Evolutionary conservation across 2,329 filamentous ascomycete genomes (phyloP), one percentile per base, ranked within the genome.

Genomic region (Neofusicoccum umdonicola): DNA sequence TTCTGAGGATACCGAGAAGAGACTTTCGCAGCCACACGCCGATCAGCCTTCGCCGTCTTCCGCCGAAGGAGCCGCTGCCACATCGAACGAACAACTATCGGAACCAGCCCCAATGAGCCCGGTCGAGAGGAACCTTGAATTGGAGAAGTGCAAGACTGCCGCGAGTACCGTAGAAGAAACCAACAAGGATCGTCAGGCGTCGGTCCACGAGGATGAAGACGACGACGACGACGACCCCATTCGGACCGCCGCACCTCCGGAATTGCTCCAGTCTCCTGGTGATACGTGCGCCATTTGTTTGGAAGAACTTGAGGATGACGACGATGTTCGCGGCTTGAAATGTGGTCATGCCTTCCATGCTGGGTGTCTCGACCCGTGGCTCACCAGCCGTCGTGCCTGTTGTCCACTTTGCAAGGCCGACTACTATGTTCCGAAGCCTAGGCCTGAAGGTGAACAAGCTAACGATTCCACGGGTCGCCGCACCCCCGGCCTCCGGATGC

Each of bases 271-370:
- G 31, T 89, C 90, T 61, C 91, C 92, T 0, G 95, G 94, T 48
- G 95, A 99, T 74, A 90, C 92, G 1, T 99, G 95, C 78, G 95
- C 95, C 58, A 98, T 99, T 71, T 99, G 95, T 77, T 90, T 99
- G 69, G 95, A 99, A 74, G 90, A 87, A 0, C 85, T 99, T 17
- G 95, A 99, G 76, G 92, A 98, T 68, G 92, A 97, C 68, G 95
- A 98, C 71, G 94, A 99, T 74, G 89, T 99, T 57, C 91, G 95
- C 70, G 95, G 95, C 2, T 81, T 99, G 67, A 93, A 92, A 3
- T 99, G 95, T 73, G 95, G 95, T n/a, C 95, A 99, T 77, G 93
- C 94, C 62, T 99, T 98, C 85, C 95, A 99, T 76, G 93, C 93
- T 58, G 91, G 90, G 44, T 99, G 95, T 74, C 87, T 99, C 56